Evolutionary conservation across 2,329 filamentous ascomycete genomes (phyloP).

Genomic region (Penicillium sp.): DNA sequence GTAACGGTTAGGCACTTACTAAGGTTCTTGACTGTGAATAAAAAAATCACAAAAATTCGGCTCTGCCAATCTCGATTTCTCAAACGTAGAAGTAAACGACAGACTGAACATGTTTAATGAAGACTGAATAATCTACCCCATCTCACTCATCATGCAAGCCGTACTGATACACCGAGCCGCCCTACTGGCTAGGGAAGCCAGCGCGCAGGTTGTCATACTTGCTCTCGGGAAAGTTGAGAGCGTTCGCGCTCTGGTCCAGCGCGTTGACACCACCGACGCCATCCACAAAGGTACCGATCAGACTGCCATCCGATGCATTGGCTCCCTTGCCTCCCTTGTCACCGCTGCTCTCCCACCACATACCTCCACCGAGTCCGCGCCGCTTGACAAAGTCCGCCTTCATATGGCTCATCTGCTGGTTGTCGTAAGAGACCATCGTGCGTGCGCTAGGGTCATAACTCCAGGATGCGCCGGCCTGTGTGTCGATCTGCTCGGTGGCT

Average conservation of each 20-base stretch:
- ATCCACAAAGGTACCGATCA: slow-evolving; percentile 60
- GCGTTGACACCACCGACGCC: slow-evolving; percentile 31
- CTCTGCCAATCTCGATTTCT: slow-evolving; percentile 9
- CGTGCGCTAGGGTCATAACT: slow-evolving; percentile 65
- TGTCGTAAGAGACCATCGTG: slow-evolving; percentile 73
- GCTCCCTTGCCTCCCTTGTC: slow-evolving; percentile 61
- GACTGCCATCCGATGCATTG: slow-evolving; percentile 50
- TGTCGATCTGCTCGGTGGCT: slow-evolving; percentile 63
- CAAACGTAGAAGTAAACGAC: not conserved
- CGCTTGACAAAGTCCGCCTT: slow-evolving; percentile 72
- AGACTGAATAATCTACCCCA: not conserved
- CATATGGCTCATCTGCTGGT: slow-evolving; percentile 56
- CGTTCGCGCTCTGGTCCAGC: slow-evolving; percentile 38
- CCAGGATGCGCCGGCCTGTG: slow-evolving; percentile 67
- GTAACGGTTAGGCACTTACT: slow-evolving; percentile 15
- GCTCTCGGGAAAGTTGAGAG: slow-evolving; percentile 40
- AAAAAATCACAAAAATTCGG: slow-evolving; percentile 15
- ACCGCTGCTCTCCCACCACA: slow-evolving; percentile 93
- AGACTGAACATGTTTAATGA: not conserved
- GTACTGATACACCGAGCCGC: not conserved
- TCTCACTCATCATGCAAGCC: not conserved
- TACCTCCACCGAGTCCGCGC: slow-evolving; percentile 73
- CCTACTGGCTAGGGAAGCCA: slow-evolving; percentile 23
- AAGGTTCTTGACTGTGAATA: slow-evolving; percentile 16
- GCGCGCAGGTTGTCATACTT: slow-evolving; percentile 40